Percentiles rank a stretch among this genome's conserved stretches.
Conservation (phyloP, 2,329 filamentous ascomycete species). For the Orbilia blumenaviensis region DNA sequence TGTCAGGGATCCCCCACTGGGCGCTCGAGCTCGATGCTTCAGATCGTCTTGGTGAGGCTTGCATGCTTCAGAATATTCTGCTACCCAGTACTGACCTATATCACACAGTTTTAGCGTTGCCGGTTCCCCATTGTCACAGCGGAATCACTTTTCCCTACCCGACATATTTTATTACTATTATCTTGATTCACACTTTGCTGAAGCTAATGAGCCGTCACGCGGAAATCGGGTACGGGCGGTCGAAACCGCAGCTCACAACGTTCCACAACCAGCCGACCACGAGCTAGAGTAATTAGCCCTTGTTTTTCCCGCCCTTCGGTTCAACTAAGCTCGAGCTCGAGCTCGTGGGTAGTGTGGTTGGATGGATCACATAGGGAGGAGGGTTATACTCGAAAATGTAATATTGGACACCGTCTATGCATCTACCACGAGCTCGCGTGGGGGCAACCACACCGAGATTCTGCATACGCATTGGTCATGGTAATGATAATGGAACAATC, state of each 20-base stretch:
- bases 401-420: background rate
- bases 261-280: conserved; percentile 5
- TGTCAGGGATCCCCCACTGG: conserved; percentile 9
- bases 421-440: conserved; percentile 23
- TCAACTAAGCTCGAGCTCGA: conserved; percentile 8
- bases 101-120: conserved; percentile 37
- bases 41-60: background rate
- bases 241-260: conserved; percentile 43
- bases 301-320: background rate
- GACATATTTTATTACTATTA: background rate
- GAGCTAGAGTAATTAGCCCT: background rate
- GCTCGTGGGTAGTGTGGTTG: conserved; percentile 36
- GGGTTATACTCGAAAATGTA: background rate
- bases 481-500: conserved; percentile 28
- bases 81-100: too few relatives aligned
- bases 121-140: conserved; percentile 38
- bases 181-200: background rate
- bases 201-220: conserved; percentile 28
- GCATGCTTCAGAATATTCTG: conserved; percentile 15
- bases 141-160: background rate
- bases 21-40: background rate
- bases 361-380: too few relatives aligned
- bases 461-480: conserved; percentile 45
- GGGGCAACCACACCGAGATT: background rate
- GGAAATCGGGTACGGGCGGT: conserved; percentile 42